Evolutionary conservation across 192 early-diverging fungal genomes (phyloP).

Genomic region (Linnemannia hyalina): DNA sequence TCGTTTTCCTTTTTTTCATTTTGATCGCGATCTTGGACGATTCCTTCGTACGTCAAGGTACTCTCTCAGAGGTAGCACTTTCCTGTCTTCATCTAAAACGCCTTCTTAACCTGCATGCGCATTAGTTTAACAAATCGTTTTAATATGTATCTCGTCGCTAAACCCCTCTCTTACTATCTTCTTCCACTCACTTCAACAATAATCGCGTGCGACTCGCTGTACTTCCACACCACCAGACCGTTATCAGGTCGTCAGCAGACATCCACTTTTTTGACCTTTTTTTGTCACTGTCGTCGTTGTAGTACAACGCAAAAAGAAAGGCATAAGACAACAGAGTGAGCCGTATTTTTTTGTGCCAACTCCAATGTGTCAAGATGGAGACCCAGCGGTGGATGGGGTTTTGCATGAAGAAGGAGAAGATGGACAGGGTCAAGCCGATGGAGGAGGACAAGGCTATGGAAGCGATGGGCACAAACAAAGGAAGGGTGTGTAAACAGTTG

Average conservation of each 20-base stretch:
- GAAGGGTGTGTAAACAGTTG: neutral
- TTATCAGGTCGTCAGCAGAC: slow-evolving; percentile 1
- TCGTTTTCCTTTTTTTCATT: too few species aligned
- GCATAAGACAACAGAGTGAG: neutral
- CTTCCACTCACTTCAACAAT: neutral
- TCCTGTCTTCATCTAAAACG: too few species aligned
- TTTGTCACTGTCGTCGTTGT: neutral
- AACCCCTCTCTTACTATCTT: neutral
- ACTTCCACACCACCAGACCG: too few species aligned
- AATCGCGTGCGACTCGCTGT: neutral
- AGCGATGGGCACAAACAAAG: neutral
- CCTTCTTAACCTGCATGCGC: too few species aligned
- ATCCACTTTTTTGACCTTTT: neutral
- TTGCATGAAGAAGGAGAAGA: neutral
- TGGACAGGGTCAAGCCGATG: neutral
- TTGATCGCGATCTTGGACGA: too few species aligned
- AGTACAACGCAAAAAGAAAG: neutral
- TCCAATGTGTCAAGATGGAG: too few species aligned
- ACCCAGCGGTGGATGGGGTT: too few species aligned
- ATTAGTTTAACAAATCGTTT: too few species aligned
- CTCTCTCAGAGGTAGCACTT: too few species aligned
- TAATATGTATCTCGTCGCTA: neutral
- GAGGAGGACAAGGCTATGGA: neutral
- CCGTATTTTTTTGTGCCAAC: neutral
- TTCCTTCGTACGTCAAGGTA: too few species aligned